Evolutionary conservation across 495 filamentous ascomycete species (phyloP), one percentile per base, ranked within the genome.

Genomic region (Penicillium paxilli): DNA sequence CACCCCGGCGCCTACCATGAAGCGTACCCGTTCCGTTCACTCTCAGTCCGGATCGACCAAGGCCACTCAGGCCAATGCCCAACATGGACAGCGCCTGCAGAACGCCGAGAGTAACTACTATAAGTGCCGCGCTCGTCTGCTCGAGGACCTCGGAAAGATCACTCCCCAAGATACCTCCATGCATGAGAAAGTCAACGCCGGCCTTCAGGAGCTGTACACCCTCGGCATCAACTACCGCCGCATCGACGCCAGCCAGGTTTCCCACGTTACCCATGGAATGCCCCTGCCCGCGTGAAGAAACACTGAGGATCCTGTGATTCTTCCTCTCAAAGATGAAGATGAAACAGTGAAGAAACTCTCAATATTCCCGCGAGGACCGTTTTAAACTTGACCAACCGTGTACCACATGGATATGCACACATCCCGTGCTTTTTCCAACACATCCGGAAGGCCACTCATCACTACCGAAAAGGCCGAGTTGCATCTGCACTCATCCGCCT

Each of bases 121-220:
- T 53, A 69, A 72, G 53, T 77, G 73, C 57, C 75, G 73, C 47
- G 53, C 66, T 1, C 71, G 73, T 12, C 62, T 78, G 33, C 63
- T 78, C 17, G 72, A 76, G 50, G 67, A 78, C 38, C 59, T 78
- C 14, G 50, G 48, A 63, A 73, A 60, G 46, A 77, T 76, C 57
- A 68, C 52, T 10, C 75, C 75, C 6, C 69, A 75, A 66, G 72
- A 78, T 47, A 70, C 63, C 10, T 61, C 69, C 10, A 68, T 72
- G 66, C 75, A 78, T 42, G 75, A 78, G 54, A 74, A 74, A 65
- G 73, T 75, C 57, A 78, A 78, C 57, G 73, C 75, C 49, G 71
- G 73, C 57, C 69, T 78, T 46, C 73, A 78, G 63, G 75, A 78
- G 47, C 59, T 78, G 21, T 75, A 72, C 53, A 77, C 75, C 16